These are phyloP conservation scores for Ogataea minuta DNA, from an alignment of 805 yeast species.

Conservation along the genomic window DNA sequence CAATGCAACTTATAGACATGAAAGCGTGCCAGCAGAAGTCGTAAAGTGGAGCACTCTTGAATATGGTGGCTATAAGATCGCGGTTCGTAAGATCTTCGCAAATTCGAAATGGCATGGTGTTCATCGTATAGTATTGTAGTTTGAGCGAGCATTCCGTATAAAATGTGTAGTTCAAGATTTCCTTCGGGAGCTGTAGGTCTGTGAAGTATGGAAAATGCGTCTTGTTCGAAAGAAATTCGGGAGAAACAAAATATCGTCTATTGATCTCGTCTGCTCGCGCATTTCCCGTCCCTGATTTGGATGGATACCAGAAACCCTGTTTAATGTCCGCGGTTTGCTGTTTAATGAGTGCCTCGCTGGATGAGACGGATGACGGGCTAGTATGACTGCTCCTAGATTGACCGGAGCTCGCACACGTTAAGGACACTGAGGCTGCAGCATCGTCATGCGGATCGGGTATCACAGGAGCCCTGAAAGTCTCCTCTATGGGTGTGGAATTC, in stretches of 20 bases:
- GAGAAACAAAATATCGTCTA: conserved; percentile 12
- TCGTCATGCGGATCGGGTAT: background rate
- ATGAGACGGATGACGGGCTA: conserved; percentile 15
- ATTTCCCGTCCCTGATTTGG: background rate
- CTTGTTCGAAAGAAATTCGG: conserved; percentile 20
- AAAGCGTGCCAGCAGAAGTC: conserved; percentile 24
- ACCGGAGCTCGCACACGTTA: conserved; percentile 4
- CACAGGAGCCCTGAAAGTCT: background rate
- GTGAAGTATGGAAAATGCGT: conserved; percentile 19
- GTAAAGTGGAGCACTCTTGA: conserved; percentile 14
- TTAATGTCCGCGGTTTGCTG: background rate
- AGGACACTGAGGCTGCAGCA: background rate
- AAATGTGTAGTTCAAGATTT: conserved; percentile 19
- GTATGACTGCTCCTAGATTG: conserved; percentile 1
- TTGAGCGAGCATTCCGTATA: conserved; percentile 18
- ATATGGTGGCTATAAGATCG: conserved; percentile 11
- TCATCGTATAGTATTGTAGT: conserved; percentile 16
- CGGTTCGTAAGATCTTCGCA: conserved; percentile 18
- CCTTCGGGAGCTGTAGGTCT: conserved; percentile 12
- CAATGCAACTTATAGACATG: conserved; percentile 21
- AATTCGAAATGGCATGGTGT: conserved; percentile 20
- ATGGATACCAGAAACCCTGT: background rate
- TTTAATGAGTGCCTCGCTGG: conserved; percentile 1
- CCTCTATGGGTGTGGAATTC: background rate
- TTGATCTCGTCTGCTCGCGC: background rate